Conservation (phyloP, 805 yeast genomes). For the Sugiyamaella qingdaonensis region DNA sequence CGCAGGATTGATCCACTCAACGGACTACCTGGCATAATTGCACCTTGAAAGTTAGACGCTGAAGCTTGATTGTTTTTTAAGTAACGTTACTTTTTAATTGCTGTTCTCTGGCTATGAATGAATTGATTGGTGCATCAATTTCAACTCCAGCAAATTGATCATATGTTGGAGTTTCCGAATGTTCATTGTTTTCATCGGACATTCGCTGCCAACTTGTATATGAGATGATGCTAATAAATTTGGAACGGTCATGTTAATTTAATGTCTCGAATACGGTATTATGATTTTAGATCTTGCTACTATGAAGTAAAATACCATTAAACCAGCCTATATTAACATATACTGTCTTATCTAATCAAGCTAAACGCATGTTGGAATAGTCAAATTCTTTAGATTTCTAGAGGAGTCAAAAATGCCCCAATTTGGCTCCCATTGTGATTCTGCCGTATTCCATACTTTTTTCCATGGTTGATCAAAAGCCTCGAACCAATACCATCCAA, state of each 20-base stretch:
- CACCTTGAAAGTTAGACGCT: too few species aligned
- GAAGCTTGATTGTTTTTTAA: too few species aligned
- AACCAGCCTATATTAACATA: not conserved
- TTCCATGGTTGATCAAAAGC: constrained; percentile 78
- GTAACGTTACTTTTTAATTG: too few species aligned
- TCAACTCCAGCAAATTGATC: not conserved
- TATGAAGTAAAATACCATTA: not conserved
- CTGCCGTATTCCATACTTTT: constrained; percentile 44
- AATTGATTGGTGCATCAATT: not conserved
- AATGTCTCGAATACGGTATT: constrained; percentile 3
- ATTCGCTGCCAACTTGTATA: not conserved
- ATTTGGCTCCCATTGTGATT: constrained; percentile 59
- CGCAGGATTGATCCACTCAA: too few species aligned
- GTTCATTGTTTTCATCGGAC: not conserved
- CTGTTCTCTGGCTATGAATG: too few species aligned
- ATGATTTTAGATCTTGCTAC: not conserved
- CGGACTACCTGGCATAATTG: too few species aligned
- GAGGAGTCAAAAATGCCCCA: constrained; percentile 62
- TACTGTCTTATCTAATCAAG: not conserved
- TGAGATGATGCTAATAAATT: not conserved
- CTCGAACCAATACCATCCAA: constrained; percentile 59
- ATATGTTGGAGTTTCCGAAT: constrained; percentile 1
- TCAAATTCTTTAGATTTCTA: constrained; percentile 40
- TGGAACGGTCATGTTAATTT: not conserved
- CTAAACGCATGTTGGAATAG: constrained; percentile 38